Evolutionary conservation across 2,329 filamentous ascomycete species (phyloP).

Genomic region (Alternaria sp.): DNA sequence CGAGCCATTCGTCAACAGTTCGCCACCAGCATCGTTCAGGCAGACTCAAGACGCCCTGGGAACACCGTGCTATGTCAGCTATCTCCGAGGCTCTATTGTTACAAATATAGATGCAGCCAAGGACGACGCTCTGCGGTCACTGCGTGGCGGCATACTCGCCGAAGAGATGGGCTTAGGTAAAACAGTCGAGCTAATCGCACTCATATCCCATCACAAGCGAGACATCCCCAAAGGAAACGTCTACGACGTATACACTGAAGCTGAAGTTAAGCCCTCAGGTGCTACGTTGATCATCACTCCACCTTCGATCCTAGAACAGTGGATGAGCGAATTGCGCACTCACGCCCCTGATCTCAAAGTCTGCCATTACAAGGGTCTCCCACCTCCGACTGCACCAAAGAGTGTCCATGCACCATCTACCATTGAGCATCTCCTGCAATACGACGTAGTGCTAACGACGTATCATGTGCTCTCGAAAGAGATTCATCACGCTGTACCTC

Average conservation of each 20-base stretch:
- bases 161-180: slow-evolving; percentile 88
- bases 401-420: slow-evolving; percentile 47
- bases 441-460: slow-evolving; percentile 67
- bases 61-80: slow-evolving; percentile 62
- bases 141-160: slow-evolving; percentile 69
- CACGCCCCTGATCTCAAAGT: slow-evolving; percentile 65
- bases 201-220: slow-evolving; percentile 70
- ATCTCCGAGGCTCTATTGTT: slow-evolving; percentile 66
- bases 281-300: slow-evolving; percentile 70
- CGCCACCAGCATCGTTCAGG: slow-evolving; percentile 55
- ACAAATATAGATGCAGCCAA: slow-evolving; percentile 57
- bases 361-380: slow-evolving; percentile 62
- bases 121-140: slow-evolving; percentile 43
- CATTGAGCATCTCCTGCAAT: slow-evolving; percentile 55
- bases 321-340: slow-evolving; percentile 64
- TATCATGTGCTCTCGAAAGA: slow-evolving; percentile 78
- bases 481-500: slow-evolving; percentile 74
- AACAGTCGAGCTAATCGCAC: slow-evolving; percentile 74
- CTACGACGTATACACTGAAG: slow-evolving; percentile 51
- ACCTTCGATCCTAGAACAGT: slow-evolving; percentile 66
- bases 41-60: slow-evolving; percentile 55
- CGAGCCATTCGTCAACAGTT: slow-evolving; percentile 12
- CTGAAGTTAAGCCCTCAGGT: slow-evolving; percentile 57
- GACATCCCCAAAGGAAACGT: slow-evolving; percentile 17
- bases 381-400: slow-evolving; percentile 32